Evolutionary conservation across 805 yeast genomes (phyloP).

Genomic region (Sugiyamaella boreocaroliniensis): DNA sequence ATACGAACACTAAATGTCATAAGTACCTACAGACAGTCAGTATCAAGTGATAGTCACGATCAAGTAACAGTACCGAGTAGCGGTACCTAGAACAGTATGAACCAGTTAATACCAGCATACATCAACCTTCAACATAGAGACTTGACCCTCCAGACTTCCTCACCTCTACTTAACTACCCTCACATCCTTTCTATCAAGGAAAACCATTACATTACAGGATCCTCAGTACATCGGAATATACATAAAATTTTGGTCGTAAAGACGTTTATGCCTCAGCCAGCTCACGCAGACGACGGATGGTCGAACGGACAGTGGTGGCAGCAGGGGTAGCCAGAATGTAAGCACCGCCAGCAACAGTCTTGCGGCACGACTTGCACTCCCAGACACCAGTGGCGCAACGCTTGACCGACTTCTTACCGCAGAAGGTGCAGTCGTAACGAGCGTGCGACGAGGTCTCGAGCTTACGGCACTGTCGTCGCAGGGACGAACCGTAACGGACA

Average conservation of each 20-base stretch:
- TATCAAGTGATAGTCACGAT: too few species aligned
- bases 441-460: constrained; percentile 98
- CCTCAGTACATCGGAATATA: background rate
- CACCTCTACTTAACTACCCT: too few species aligned
- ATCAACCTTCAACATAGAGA: too few species aligned
- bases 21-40: too few species aligned
- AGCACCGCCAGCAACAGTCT: constrained; percentile 99
- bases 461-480: constrained; percentile 99
- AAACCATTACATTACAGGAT: background rate
- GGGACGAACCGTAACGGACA: constrained; percentile 99
- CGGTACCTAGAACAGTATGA: too few species aligned
- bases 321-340: constrained; percentile 97
- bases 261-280: constrained; percentile 89
- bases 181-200: too few species aligned
- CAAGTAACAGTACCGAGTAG: too few species aligned
- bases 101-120: too few species aligned
- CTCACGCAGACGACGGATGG: constrained; percentile 99
- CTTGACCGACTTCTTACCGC: constrained; percentile 98
- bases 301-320: constrained; percentile 99
- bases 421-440: constrained; percentile 98
- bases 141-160: too few species aligned
- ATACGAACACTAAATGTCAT: too few species aligned
- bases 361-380: constrained; percentile 90
- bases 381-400: constrained; percentile 99
- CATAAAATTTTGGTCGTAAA: background rate